Percentiles rank a stretch among this genome's conserved stretches.
Conservation (phyloP, 2,329 filamentous ascomycete genomes). For the Botryosphaeria agaves region DNA sequence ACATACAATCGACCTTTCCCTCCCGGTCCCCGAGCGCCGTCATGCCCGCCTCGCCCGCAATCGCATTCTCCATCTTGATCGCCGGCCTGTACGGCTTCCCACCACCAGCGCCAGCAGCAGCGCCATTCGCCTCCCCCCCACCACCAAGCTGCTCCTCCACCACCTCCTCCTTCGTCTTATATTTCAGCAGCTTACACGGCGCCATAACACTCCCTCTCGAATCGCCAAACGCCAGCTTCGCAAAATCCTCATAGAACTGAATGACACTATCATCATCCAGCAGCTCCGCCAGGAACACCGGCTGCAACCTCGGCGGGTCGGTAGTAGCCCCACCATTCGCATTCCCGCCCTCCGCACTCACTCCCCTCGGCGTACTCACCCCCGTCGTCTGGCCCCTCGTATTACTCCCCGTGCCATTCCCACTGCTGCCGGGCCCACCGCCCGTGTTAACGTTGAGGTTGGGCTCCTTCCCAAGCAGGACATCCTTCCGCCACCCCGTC, state of each 20-base stretch:
- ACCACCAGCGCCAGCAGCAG: constrained; percentile 4
- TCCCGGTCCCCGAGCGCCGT: constrained; percentile 63
- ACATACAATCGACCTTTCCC: constrained; percentile 85
- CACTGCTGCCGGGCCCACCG: constrained; percentile 21
- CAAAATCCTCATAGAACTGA: constrained; percentile 92
- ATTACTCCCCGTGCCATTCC: constrained; percentile 23
- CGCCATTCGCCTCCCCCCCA: constrained; percentile 11
- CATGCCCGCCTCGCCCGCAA: constrained; percentile 57
- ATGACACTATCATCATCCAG: constrained; percentile 87
- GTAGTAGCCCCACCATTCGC: constrained; percentile 12
- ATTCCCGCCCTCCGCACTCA: not conserved
- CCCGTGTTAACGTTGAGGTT: constrained; percentile 78
- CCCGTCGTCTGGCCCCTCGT: constrained; percentile 17
- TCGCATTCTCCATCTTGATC: constrained; percentile 6
- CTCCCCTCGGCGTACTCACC: constrained; percentile 9
- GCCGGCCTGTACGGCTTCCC: no score
- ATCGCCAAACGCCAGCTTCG: constrained; percentile 80
- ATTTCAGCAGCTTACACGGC: constrained; percentile 76
- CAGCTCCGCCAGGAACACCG: constrained; percentile 81
- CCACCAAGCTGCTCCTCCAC: constrained; percentile 31
- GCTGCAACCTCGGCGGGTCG: constrained; percentile 39
- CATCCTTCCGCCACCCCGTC: constrained; percentile 84
- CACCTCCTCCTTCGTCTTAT: constrained; percentile 52
- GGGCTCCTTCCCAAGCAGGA: constrained; percentile 70
- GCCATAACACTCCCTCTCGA: constrained; percentile 71